Percentiles rank a stretch among this genome's conserved stretches.
phyloP scores from a whole-genome alignment of 495 filamentous ascomycete species.

The Xylaria acuta region DNA sequence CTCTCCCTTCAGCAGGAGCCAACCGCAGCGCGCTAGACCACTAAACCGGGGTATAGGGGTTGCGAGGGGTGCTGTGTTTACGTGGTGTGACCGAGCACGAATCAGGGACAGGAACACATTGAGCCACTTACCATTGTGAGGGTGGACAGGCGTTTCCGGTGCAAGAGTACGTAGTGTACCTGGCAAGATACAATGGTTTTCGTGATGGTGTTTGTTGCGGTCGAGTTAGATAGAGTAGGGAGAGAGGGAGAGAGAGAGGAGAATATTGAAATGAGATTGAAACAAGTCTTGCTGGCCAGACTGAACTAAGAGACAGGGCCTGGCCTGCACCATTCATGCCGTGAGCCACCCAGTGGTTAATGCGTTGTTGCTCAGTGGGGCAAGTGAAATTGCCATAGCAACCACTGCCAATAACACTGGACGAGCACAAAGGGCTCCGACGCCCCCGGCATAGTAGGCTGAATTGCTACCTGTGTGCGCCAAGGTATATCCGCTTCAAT shows the following conservation, averaged over 20 bases:
- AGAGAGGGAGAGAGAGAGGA: neutral
- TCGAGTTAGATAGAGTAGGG: neutral
- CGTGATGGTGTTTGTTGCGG: conserved; percentile 5
- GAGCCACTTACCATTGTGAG: conserved; percentile 27
- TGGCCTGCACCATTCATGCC: conserved; percentile 7
- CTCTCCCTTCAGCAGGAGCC: conserved; percentile 4
- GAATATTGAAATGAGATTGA: conserved; percentile 14
- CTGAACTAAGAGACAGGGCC: neutral
- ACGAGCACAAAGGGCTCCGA: neutral
- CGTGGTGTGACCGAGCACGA: conserved; percentile 5
- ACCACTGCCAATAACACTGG: conserved; percentile 16
- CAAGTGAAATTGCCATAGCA: conserved; percentile 27
- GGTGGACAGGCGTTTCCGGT: neutral
- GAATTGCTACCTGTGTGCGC: neutral
- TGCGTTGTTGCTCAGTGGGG: conserved; percentile 22
- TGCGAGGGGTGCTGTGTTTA: conserved; percentile 27
- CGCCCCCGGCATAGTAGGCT: neutral
- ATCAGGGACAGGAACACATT: conserved; percentile 4
- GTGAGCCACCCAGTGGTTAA: conserved; percentile 12
- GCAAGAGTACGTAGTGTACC: neutral
- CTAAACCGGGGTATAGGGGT: conserved; percentile 27
- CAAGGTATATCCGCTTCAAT: neutral
- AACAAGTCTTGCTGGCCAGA: conserved; percentile 21
- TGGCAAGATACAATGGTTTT: neutral
- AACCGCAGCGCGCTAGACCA: neutral